Conservation (phyloP, 2,329 filamentous ascomycete genomes). For the Rugonectria rugulosa region DNA sequence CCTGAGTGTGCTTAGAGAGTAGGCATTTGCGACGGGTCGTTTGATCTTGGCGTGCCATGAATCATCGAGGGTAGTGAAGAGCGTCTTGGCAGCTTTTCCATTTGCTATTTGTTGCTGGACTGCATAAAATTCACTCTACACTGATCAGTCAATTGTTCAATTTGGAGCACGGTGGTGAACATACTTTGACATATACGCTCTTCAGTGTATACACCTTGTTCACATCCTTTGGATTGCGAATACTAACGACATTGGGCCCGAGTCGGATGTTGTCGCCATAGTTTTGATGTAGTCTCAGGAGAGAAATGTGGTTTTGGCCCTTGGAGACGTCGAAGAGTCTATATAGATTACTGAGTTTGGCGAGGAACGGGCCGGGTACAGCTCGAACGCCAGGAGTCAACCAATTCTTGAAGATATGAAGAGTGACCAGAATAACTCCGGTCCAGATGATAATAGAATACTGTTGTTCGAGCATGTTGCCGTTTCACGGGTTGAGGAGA, state of each 20-base stretch:
- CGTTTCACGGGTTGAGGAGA: too few relatives aligned
- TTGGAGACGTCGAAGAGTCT: conserved; percentile 6
- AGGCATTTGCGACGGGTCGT: conserved; percentile 32
- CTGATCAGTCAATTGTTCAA: too few relatives aligned
- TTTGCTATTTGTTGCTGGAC: conserved; percentile 21
- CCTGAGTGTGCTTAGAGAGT: conserved; percentile 29
- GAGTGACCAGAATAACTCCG: background rate
- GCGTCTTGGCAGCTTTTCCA: conserved; percentile 30
- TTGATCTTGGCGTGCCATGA: conserved; percentile 32
- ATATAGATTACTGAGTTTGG: conserved; percentile 11
- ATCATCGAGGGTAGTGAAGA: conserved; percentile 33
- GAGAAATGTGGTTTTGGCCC: conserved; percentile 6
- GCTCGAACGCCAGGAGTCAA: conserved; percentile 1
- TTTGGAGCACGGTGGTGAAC: background rate
- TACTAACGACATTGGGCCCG: conserved; percentile 4
- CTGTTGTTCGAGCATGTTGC: too few relatives aligned
- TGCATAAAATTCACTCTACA: conserved; percentile 3
- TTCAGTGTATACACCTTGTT: conserved; percentile 24
- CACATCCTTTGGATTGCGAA: conserved; percentile 3
- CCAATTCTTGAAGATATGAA: background rate
- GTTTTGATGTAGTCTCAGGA: conserved; percentile 1
- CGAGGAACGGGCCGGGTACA: conserved; percentile 1
- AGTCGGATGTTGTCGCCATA: conserved; percentile 8
- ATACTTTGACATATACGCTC: conserved; percentile 25
- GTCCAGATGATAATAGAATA: too few relatives aligned